These are phyloP conservation scores for Colletotrichum sp. DNA, from an alignment of 2,329 filamentous ascomycete genomes.

Conservation along the genomic window DNA sequence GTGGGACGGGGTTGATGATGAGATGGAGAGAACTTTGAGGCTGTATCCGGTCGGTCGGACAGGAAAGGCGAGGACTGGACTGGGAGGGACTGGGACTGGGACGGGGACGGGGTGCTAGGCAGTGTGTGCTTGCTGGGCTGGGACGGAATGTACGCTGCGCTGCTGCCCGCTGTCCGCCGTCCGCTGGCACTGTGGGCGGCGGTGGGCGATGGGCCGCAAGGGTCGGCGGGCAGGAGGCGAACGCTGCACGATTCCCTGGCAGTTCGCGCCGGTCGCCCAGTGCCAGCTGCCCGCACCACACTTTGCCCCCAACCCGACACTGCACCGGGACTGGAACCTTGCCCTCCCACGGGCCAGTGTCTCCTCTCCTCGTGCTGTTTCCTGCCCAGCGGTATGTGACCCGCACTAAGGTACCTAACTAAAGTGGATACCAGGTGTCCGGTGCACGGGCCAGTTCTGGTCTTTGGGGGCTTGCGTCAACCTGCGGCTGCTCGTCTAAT, in stretches of 20 bases:
- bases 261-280: neutral
- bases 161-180: neutral
- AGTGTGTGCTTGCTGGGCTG: constrained; percentile 8
- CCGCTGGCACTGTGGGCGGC: neutral
- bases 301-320: neutral
- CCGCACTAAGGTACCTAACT: neutral
- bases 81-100: neutral
- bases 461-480: constrained; percentile 13
- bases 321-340: neutral
- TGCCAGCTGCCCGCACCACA: neutral
- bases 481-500: constrained; percentile 20
- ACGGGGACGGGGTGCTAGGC: neutral
- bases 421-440: neutral
- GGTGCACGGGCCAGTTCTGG: neutral
- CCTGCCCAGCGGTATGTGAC: neutral
- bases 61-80: constrained; percentile 17
- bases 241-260: constrained; percentile 5
- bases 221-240: neutral
- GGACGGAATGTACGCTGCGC: constrained; percentile 17
- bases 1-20: constrained; percentile 11
- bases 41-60: constrained; percentile 21
- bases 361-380: neutral
- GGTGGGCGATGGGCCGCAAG: neutral
- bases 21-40: constrained; percentile 22
- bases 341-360: neutral